Percentiles rank a stretch among this genome's conserved stretches.
phyloP scores from a whole-genome alignment of 75 land plant genomes.

The Pinus tabuliformis region DNA sequence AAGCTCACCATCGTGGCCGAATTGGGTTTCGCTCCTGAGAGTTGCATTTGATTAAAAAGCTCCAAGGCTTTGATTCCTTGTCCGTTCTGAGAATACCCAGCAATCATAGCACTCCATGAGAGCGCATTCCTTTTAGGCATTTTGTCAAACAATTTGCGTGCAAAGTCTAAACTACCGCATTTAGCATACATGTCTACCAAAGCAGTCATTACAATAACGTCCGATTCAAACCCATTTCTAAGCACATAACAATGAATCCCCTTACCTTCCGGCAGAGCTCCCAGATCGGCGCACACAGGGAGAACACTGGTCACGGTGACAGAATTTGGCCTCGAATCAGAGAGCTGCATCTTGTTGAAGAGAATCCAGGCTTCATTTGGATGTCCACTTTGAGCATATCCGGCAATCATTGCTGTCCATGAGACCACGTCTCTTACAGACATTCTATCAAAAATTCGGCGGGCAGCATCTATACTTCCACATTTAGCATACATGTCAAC shows the following conservation, averaged over 20 bases:
- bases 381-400: slow-evolving; percentile 7
- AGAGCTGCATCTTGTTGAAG: slow-evolving; percentile 21
- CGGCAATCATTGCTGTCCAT: slow-evolving; percentile 38
- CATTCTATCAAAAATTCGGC: slow-evolving; percentile 20
- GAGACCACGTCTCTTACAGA: slow-evolving; percentile 18
- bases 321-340: slow-evolving; percentile 12
- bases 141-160: slow-evolving; percentile 13
- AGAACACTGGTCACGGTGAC: slow-evolving; percentile 11
- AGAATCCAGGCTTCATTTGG: slow-evolving; percentile 16
- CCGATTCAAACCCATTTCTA: neutral
- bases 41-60: slow-evolving; percentile 42
- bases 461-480: slow-evolving; percentile 17
- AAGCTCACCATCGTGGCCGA: slow-evolving; percentile 45
- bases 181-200: slow-evolving; percentile 24
- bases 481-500: slow-evolving; percentile 38
- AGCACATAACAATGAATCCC: slow-evolving; percentile 17
- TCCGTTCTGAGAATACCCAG: slow-evolving; percentile 42
- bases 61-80: slow-evolving; percentile 32
- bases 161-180: slow-evolving; percentile 22
- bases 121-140: slow-evolving; percentile 7
- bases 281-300: slow-evolving; percentile 17
- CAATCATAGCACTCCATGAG: slow-evolving; percentile 29
- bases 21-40: slow-evolving; percentile 22
- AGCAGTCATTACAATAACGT: slow-evolving; percentile 9
- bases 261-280: slow-evolving; percentile 19